These are phyloP conservation scores for Bathelium albidoporum DNA, from an alignment of 495 filamentous ascomycete genomes.

Conservation along the genomic window DNA sequence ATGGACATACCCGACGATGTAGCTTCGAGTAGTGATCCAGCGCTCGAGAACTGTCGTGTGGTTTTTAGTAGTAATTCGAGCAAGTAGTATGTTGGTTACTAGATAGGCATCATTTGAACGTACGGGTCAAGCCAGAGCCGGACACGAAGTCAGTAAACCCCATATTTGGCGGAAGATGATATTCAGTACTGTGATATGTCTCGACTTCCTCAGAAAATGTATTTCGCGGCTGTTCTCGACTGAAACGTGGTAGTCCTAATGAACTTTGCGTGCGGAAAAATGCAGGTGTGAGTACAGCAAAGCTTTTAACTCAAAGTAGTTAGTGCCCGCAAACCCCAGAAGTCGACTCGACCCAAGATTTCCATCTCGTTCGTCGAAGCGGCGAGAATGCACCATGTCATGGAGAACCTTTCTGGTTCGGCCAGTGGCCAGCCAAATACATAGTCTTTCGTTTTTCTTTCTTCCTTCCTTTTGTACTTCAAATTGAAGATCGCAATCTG, in stretches of 20 bases:
- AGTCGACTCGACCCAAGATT: background rate
- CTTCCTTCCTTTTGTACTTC: background rate
- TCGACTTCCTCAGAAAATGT: background rate
- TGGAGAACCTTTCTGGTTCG: background rate
- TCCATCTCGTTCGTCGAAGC: background rate
- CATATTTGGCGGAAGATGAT: conserved; percentile 48
- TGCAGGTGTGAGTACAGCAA: background rate
- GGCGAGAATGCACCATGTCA: background rate
- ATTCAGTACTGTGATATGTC: conserved; percentile 2
- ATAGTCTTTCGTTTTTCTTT: background rate
- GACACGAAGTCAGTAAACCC: conserved; percentile 89
- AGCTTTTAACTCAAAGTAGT: background rate
- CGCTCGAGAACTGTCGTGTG: conserved; percentile 67
- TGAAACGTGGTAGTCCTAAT: conserved; percentile 13
- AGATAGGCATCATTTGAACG: conserved; percentile 26
- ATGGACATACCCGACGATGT: conserved; percentile 74
- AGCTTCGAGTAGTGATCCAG: conserved; percentile 83
- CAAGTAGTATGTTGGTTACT: conserved; percentile 10
- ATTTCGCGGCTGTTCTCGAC: conserved; percentile 29
- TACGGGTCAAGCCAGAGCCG: conserved; percentile 79
- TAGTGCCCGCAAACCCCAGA: background rate
- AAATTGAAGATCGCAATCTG: background rate
- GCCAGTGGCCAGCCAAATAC: background rate
- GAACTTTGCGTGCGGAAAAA: conserved; percentile 1
- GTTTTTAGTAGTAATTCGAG: conserved; percentile 29